phyloP scores from a whole-genome alignment of 2,329 filamentous ascomycete species.

The Scytalidium lignicola region DNA sequence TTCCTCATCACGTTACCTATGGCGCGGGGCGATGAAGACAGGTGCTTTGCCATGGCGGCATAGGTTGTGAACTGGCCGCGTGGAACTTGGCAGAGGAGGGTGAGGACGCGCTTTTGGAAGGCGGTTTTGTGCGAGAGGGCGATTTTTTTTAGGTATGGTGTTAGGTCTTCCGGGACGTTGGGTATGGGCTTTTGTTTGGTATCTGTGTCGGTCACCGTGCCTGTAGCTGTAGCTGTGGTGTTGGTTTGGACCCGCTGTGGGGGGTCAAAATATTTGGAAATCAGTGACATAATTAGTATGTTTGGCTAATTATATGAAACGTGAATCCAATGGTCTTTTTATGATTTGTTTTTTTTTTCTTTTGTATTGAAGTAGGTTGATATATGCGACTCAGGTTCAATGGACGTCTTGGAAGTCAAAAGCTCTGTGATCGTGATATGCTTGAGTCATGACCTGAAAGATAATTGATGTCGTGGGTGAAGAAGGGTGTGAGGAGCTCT shows the following conservation, averaged over 20 bases:
- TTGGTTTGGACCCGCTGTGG: no score
- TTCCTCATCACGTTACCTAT: slow-evolving; percentile 71
- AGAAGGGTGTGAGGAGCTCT: no score
- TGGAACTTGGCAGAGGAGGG: slow-evolving; percentile 72
- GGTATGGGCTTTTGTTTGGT: not conserved
- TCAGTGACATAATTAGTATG: no score
- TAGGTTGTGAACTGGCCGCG: slow-evolving; percentile 73
- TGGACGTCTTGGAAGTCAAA: not conserved
- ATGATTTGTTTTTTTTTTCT: not conserved
- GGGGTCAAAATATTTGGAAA: no score
- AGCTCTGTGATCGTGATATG: not conserved
- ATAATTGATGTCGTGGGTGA: not conserved
- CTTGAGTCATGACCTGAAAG: not conserved
- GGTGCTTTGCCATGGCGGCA: slow-evolving; percentile 60
- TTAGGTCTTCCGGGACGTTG: slow-evolving; percentile 10
- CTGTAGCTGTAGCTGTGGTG: no score
- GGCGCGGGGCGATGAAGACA: slow-evolving; percentile 68
- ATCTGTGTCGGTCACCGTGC: not conserved
- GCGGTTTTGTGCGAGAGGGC: slow-evolving; percentile 31
- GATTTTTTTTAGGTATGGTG: slow-evolving; percentile 18
- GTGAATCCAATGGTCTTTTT: no score
- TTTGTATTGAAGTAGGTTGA: no score
- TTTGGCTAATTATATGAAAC: no score
- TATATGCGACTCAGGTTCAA: not conserved
- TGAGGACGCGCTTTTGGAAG: slow-evolving; percentile 63